Percentiles rank a stretch among this genome's conserved stretches.
Conservation (phyloP, 768 basidiomycete species). For the Gelatoporia subvermispora region DNA sequence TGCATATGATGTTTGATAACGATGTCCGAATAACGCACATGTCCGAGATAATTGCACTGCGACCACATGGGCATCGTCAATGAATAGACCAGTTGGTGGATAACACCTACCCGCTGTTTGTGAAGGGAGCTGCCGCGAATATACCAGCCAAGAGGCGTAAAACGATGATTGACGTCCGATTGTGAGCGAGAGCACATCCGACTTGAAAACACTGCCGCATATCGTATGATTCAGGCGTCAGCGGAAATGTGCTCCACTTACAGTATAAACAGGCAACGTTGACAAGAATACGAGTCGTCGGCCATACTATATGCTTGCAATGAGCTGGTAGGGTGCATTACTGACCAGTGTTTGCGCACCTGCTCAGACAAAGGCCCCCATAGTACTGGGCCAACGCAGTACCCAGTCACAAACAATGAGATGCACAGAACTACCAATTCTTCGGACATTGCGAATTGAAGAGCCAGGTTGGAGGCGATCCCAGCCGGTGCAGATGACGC, state of each 20-base stretch:
- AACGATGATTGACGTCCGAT: conserved; percentile 58
- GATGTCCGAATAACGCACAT: neutral
- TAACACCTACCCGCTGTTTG: conserved; percentile 58
- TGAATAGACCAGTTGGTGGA: too few relatives aligned
- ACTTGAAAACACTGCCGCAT: conserved; percentile 45
- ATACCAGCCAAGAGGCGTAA: conserved; percentile 66
- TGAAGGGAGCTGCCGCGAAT: conserved; percentile 67
- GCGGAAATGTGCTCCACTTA: neutral
- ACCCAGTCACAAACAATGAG: conserved; percentile 65
- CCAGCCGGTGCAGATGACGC: conserved; percentile 57
- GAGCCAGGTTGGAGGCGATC: conserved; percentile 38
- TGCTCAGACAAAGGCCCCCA: conserved; percentile 54
- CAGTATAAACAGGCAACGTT: conserved; percentile 49
- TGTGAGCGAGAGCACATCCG: conserved; percentile 56
- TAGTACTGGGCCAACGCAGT: conserved; percentile 55
- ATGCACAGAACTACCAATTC: conserved; percentile 52
- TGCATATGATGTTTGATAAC: conserved; percentile 33
- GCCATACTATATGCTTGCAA: conserved; percentile 2
- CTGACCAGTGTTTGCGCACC: conserved; percentile 7
- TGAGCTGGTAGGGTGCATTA: conserved; percentile 24
- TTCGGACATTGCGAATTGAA: conserved; percentile 43
- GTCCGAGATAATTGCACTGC: too few relatives aligned
- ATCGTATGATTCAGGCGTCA: neutral
- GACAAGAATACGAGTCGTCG: conserved; percentile 17
- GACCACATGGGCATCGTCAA: too few relatives aligned